A percentile compares a stretch with the other conserved stretches of the same genome.
These are phyloP conservation scores for Gynostemma pentaphyllum DNA, from an alignment of 306 rosid genomes.

Conservation along the genomic window DNA sequence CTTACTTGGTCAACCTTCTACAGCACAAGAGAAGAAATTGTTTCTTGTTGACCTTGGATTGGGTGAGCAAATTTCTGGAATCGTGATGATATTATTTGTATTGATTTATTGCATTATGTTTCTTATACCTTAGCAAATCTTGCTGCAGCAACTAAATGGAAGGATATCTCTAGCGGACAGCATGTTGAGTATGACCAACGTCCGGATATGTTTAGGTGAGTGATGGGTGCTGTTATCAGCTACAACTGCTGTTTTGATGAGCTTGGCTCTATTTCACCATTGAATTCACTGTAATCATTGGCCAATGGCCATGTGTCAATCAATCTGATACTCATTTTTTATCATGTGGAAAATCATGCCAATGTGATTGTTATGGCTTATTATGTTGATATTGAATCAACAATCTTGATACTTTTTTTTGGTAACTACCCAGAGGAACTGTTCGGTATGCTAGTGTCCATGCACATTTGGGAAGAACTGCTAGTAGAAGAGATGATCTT, in stretches of 20 bases:
- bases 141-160: conserved; percentile 86
- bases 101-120: conserved; percentile 1
- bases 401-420: conserved; percentile 3
- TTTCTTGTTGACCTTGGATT: conserved; percentile 94
- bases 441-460: conserved; percentile 97
- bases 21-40: conserved; percentile 81
- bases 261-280: neutral
- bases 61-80: conserved; percentile 33
- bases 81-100: neutral
- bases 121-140: conserved; percentile 5
- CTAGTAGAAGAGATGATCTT: conserved; percentile 93
- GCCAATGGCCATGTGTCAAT: neutral
- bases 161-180: conserved; percentile 56
- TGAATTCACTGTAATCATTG: neutral
- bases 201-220: conserved; percentile 90
- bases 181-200: conserved; percentile 96
- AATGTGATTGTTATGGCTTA: neutral
- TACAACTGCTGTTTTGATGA: neutral
- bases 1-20: conserved; percentile 91
- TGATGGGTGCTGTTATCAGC: neutral
- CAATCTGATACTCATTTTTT: neutral
- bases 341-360: no score
- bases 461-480: conserved; percentile 94
- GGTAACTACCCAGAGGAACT: conserved; percentile 50
- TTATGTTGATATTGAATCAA: neutral